These are phyloP conservation scores for Nicotiana benthamiana DNA, from an alignment of 257 asterid species.

Conservation along the genomic window DNA sequence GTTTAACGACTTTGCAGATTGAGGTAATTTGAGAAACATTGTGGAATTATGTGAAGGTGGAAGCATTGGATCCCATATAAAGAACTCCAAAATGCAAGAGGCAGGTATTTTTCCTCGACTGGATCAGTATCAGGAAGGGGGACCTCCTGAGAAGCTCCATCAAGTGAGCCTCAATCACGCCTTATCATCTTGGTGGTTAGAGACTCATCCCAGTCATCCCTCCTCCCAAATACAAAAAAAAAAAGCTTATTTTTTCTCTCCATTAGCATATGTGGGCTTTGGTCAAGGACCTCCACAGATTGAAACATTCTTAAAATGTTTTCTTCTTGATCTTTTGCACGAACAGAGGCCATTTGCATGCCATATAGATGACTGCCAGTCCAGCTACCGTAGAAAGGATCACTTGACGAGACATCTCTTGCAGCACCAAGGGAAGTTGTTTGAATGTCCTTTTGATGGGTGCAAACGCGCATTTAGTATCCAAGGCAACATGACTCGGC, in stretches of 20 bases:
- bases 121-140: conserved; percentile 99
- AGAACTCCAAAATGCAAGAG: conserved; percentile 98
- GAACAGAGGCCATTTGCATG: conserved; percentile 72
- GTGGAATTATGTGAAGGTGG: conserved; percentile 47
- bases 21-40: conserved; percentile 17
- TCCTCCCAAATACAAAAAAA: not conserved
- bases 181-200: conserved; percentile 2
- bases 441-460: conserved; percentile 46
- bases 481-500: conserved; percentile 67
- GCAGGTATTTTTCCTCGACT: conserved; percentile 52
- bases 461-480: conserved; percentile 42
- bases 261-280: not conserved
- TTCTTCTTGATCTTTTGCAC: not conserved
- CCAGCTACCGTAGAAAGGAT: conserved; percentile 79
- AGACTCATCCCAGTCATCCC: not conserved
- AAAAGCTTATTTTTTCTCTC: not conserved
- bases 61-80: conserved; percentile 97
- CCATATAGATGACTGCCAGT: conserved; percentile 66
- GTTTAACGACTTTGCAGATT: conserved; percentile 35
- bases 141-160: conserved; percentile 99
- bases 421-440: conserved; percentile 74
- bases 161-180: conserved; percentile 98
- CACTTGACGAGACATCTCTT: conserved; percentile 73
- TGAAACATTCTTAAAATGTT: not conserved
- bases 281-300: not conserved